phyloP scores from a whole-genome alignment of 2,329 filamentous ascomycete species.

The Mycosphaerelloides madeirae region DNA sequence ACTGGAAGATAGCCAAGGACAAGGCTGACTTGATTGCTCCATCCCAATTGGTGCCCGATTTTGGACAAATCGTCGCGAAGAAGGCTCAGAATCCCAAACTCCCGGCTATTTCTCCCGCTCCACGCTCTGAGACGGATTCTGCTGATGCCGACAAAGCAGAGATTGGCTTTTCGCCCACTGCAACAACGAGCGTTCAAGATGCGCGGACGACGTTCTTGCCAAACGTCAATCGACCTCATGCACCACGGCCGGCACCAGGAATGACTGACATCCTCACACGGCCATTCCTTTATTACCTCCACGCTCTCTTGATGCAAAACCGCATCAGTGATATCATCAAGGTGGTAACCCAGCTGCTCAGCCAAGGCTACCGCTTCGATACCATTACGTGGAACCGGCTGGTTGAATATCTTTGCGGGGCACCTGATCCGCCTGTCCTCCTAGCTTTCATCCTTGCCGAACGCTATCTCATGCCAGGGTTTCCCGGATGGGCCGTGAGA shows the following conservation, averaged over 20 bases:
- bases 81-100: too few species aligned
- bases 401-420: conserved; percentile 61
- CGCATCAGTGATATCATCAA: conserved; percentile 35
- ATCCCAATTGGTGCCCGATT: conserved; percentile 15
- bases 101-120: too few species aligned
- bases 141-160: conserved; percentile 11
- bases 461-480: conserved; percentile 68
- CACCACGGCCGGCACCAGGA: conserved; percentile 13
- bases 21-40: conserved; percentile 42
- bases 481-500: conserved; percentile 62
- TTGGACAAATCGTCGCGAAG: not conserved
- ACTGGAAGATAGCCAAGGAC: conserved; percentile 61
- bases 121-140: not conserved
- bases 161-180: conserved; percentile 8
- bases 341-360: conserved; percentile 53
- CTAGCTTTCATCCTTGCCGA: conserved; percentile 74
- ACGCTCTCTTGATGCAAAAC: conserved; percentile 49
- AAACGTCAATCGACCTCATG: not conserved
- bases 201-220: too few species aligned
- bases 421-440: conserved; percentile 49
- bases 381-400: conserved; percentile 74
- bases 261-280: conserved; percentile 38
- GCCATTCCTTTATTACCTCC: conserved; percentile 50
- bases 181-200: too few species aligned
- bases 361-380: conserved; percentile 67